Evolutionary conservation across 257 asterid genomes (phyloP), one percentile per base, ranked within the genome.

Genomic region (Nemophila menziesii): DNA sequence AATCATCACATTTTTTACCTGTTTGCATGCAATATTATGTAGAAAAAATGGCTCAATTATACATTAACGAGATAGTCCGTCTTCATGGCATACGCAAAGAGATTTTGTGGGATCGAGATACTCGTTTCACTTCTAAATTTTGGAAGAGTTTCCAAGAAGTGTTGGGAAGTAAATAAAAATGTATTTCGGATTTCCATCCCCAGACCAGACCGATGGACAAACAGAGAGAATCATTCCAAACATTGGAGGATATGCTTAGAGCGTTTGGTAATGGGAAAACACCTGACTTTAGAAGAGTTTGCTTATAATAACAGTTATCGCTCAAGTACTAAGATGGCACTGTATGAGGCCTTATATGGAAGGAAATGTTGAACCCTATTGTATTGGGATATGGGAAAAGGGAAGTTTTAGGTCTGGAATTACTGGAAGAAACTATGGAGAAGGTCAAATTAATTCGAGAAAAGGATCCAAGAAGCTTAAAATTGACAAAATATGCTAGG

Each of bases 141-240:
- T 45, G 36, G 50, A 44, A 16, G 26, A 11, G 9, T 16, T 9
- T 44, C 3, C 29, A 18, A 18, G 5, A 16, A 7, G 44, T 5
- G 5, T 4, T 39, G 2, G 8, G 44, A 8, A 39, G 20, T 14
- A 13, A 39, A 19, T 14, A n/a, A 8, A 42, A 17, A 8, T 17
- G 16, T 1, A 45, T 33, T 14, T 20, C 26, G 3, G 26, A 2
- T n/a, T 45, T 45, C 23, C 50, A 45, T 11, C 50, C 50, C 4
- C 34, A 20, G 16, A n/a, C n/a, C n/a, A n/a, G n/a, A 45, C 26
- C 1, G 50, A 45, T 45, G 50, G 50, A 1, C 34, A 23, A 22
- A 21, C 36, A 7, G 50, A 45, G 36, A 20, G 50, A 5, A 23
- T 11, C 1, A 45, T 45, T n/a, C 11, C 34, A 45, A 15, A 45